A percentile compares a stretch with the other conserved stretches of the same genome.
phyloP scores from a whole-genome alignment of 1,139 yeast genomes.

The Blastobotrys aristatus region DNA sequence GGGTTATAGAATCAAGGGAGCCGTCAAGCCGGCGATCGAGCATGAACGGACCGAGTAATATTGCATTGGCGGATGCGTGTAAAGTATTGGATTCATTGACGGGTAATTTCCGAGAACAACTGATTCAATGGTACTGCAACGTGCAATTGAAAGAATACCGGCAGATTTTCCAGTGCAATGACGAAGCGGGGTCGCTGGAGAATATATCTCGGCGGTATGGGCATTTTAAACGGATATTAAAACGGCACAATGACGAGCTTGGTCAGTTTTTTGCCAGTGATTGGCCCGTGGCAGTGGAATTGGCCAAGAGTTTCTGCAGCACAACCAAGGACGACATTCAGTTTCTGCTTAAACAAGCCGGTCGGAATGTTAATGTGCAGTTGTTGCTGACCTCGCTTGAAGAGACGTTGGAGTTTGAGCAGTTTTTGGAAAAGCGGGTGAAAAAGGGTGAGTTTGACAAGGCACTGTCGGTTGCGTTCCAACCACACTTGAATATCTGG shows the following conservation, averaged over 20 bases:
- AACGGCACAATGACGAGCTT: conserved; percentile 52
- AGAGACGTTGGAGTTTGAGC: conserved; percentile 74
- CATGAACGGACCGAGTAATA: conserved; percentile 16
- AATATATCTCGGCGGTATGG: conserved; percentile 76
- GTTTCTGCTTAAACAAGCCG: conserved; percentile 38
- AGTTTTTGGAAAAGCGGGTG: conserved; percentile 57
- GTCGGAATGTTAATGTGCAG: conserved; percentile 46
- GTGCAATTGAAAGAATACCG: conserved; percentile 68
- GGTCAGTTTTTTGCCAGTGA: conserved; percentile 54
- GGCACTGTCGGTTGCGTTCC: conserved; percentile 68
- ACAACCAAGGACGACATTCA: conserved; percentile 64
- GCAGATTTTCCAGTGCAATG: conserved; percentile 66
- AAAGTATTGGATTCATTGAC: conserved; percentile 66
- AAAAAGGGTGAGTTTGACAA: conserved; percentile 35
- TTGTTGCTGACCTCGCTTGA: conserved; percentile 55
- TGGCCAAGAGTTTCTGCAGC: conserved; percentile 61
- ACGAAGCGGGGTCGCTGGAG: conserved; percentile 92
- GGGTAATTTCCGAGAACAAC: conserved; percentile 47
- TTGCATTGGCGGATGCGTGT: conserved; percentile 55
- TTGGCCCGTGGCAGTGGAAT: conserved; percentile 66
- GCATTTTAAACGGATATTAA: conserved; percentile 68
- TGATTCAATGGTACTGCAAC: conserved; percentile 71
- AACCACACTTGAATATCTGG: conserved; percentile 82
- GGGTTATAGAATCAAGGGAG: conserved; percentile 33
- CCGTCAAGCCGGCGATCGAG: conserved; percentile 19